phyloP scores from a whole-genome alignment of 2,329 filamentous ascomycete genomes.

The Chaetomium sp. region DNA sequence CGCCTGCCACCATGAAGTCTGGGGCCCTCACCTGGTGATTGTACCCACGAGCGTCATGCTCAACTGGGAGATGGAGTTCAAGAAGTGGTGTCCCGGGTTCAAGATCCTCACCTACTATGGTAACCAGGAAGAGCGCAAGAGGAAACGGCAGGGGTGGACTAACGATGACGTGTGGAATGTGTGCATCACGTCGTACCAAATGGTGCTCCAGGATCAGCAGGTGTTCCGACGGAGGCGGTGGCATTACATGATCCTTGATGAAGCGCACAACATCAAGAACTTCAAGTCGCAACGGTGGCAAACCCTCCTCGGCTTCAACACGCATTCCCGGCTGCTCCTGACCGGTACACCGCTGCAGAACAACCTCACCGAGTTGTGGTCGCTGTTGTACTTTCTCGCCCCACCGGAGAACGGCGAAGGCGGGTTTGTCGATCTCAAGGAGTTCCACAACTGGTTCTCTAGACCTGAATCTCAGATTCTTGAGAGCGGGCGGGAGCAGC shows the following conservation, averaged over 20 bases:
- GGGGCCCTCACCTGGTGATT: slow-evolving; percentile 94
- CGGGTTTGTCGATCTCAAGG: slow-evolving; percentile 90
- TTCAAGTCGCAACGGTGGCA: slow-evolving; percentile 98
- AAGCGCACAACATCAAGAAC: slow-evolving; percentile 99
- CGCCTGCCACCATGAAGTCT: slow-evolving; percentile 84
- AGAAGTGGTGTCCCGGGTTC: slow-evolving; percentile 97
- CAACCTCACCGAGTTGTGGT: slow-evolving; percentile 96
- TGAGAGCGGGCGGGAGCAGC: slow-evolving; percentile 88
- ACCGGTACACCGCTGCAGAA: slow-evolving; percentile 97
- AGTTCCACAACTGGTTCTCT: slow-evolving; percentile 95
- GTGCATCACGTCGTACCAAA: slow-evolving; percentile 95
- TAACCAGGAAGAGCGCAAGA: slow-evolving; percentile 84
- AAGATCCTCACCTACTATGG: slow-evolving; percentile 98
- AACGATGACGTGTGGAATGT: slow-evolving; percentile 96
- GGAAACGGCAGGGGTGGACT: slow-evolving; percentile 90
- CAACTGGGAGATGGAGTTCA: slow-evolving; percentile 99
- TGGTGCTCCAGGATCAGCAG: slow-evolving; percentile 90
- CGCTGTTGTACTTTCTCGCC: slow-evolving; percentile 93
- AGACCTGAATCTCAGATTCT: slow-evolving; percentile 95
- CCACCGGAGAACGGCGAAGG: slow-evolving; percentile 84
- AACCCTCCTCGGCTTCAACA: slow-evolving; percentile 90
- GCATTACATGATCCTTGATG: slow-evolving; percentile 98
- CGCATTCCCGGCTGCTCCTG: slow-evolving; percentile 79
- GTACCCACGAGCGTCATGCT: slow-evolving; percentile 98
- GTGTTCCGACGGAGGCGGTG: slow-evolving; percentile 90